Percentiles rank a stretch among this genome's conserved stretches.
Evolutionary conservation across 169 alveolate genomes (phyloP).

Genomic region (Babesia microti): DNA sequence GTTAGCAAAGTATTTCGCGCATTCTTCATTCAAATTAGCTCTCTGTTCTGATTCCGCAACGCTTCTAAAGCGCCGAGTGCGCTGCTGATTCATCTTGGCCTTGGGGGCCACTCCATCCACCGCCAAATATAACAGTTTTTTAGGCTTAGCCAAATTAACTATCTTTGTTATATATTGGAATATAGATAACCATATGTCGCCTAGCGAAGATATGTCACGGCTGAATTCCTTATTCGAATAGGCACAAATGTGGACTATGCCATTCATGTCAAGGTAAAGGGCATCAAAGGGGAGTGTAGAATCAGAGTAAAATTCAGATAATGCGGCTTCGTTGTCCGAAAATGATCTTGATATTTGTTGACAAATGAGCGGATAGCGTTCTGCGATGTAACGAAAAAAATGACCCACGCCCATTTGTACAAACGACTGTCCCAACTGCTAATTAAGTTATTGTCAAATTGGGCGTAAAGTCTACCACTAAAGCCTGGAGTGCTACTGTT

Average conservation of each 20-base stretch:
- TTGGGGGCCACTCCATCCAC: conserved; percentile 97
- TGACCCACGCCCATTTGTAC: conserved; percentile 39
- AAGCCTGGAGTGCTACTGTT: no score
- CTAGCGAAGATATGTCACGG: conserved; percentile 32
- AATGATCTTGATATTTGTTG: conserved; percentile 25
- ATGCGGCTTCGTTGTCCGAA: conserved; percentile 42
- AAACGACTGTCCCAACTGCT: not conserved
- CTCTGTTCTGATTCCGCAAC: conserved; percentile 66
- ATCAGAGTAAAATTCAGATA: conserved; percentile 14
- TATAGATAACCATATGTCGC: conserved; percentile 70
- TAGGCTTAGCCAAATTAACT: conserved; percentile 79
- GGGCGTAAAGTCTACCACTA: no score
- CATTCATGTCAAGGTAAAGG: conserved; percentile 88
- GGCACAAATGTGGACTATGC: conserved; percentile 88
- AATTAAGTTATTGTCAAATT: no score
- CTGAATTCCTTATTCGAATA: conserved; percentile 72
- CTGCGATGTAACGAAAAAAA: conserved; percentile 42
- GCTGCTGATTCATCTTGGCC: conserved; percentile 89
- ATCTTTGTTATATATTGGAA: conserved; percentile 79
- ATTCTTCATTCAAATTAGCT: conserved; percentile 14
- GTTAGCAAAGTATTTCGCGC: conserved; percentile 2
- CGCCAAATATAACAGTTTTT: conserved; percentile 78
- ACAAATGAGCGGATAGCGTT: conserved; percentile 49
- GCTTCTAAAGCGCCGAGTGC: conserved; percentile 83
- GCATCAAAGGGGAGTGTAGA: conserved; percentile 71